Evolutionary conservation across 768 basidiomycete genomes (phyloP).

Genomic region (Kwoniella sp.): DNA sequence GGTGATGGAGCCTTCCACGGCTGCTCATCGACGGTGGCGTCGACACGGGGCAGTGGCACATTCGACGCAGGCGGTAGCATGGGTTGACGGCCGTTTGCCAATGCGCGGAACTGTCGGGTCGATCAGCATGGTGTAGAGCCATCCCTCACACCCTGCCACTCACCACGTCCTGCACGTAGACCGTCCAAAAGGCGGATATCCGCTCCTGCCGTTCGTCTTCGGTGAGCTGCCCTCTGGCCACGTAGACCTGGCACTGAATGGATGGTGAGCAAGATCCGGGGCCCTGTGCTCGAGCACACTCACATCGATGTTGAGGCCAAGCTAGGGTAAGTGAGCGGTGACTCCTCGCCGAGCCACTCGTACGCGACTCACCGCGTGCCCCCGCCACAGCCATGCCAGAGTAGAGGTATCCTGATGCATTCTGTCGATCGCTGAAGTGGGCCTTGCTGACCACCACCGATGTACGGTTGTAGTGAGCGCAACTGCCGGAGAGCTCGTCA

Average conservation of each 20-base stretch:
- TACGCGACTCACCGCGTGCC: constrained; percentile 16
- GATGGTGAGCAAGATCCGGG: not conserved
- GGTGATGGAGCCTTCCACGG: not conserved
- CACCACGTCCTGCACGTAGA: constrained; percentile 14
- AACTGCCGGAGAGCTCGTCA: not conserved
- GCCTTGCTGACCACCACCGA: not conserved
- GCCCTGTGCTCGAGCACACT: not conserved
- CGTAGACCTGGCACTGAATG: constrained; percentile 14
- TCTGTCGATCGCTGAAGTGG: constrained; percentile 4
- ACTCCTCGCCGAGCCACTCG: not conserved
- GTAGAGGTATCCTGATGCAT: constrained; percentile 17
- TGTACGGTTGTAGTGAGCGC: constrained; percentile 10
- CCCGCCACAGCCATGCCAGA: constrained; percentile 21
- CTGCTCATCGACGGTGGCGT: constrained; percentile 2
- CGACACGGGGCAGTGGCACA: constrained; percentile 7
- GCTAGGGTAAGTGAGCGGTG: constrained; percentile 1
- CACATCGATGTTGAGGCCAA: constrained; percentile 20
- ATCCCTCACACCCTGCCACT: no score
- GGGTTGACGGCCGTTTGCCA: constrained; percentile 21
- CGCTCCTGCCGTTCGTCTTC: constrained; percentile 14
- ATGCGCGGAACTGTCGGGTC: constrained; percentile 10
- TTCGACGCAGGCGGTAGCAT: constrained; percentile 1
- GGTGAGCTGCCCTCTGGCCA: constrained; percentile 12
- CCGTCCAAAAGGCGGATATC: constrained; percentile 19
- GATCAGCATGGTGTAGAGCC: not conserved